Base-by-base conservation (phyloP, 306 rosid genomes). In the Purshia tridentata region DNA sequence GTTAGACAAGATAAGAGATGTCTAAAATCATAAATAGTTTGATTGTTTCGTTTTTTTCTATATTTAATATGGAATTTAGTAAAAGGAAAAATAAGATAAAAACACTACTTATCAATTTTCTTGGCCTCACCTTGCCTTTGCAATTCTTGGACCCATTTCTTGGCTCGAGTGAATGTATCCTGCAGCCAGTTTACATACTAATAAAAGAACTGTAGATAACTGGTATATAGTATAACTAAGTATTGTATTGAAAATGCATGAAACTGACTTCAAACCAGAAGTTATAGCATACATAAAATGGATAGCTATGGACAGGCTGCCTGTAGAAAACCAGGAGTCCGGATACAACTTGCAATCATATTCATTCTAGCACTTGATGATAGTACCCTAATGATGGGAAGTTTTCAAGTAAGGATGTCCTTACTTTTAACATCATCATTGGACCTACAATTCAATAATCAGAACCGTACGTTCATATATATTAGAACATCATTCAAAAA, bases 121-220 rank as follows among this genome's bases (percentile, higher is more conserved):
- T 41, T 61, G 70, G 67, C 56, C 79, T 84, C 69, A 92, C 98
- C 98, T 58, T 85, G 91, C 81, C 88, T 78, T 70, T 89, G 92
- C 85, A 92, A 74, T 65, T 92, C 98, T 67, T 84, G 88, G 57
- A 92, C 98, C 98, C 98, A 92, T 56, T 90, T 86, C 84, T 92
- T 92, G 66, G 98, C 98, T 75, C 92, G 83, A 85, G 72, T 74
- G 67, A 88, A 92, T 20, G 96, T 86, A 77, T 86, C 96, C 98
- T 92, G 86, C 18, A 69, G 76, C n/a, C 39, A 72, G 8, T 65
- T 40, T 16, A 73, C 49, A 53, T 59, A 67, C 42, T 58, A 16
- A 59, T 35, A 39, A 78, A 56, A 45, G 61, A 22, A 20, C 41
- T 10, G n/a, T 14, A 54, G 4, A 13, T 19, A 20, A 69, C 11